Evolutionary conservation across 148 eudicot genomes (phyloP), one percentile per base, ranked within the genome.

Genomic region (Diospyros kaki): DNA sequence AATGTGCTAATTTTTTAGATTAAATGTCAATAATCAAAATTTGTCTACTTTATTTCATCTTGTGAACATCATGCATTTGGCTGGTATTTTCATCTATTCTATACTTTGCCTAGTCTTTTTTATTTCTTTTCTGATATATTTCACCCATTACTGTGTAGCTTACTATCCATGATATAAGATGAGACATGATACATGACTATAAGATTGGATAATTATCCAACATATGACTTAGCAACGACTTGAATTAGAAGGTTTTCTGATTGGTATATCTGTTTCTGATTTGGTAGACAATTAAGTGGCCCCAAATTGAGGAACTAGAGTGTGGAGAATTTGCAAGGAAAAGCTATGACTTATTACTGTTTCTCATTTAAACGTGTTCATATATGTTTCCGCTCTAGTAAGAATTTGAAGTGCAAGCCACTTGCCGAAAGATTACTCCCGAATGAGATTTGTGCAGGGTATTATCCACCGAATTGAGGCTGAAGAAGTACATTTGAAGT

Each of bases 391-490:
- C 28, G 0, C 28, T 28, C 28, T 28, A 28, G 28, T 28, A 28
- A 28, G 28, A 28, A 28, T 28, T 28, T 28, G 28, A 28, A 28
- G 28, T 13, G 1, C 6, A 10, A 59, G 52, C 52, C n/a, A 1
- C 17, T 58, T 58, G 3, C 58, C 48, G 40, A 41, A 74, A 28
- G n/a, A 65, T 42, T 12, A 62, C 54, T 44, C 70, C 52, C 70
- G 62, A 51, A 72, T 42, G 50, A 12, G 55, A 72, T 44, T 56
- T 84, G 70, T 28, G 71, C 84, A 95, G 99, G 99, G 99, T 76
- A 86, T 54, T 78, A 85, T 95, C 65, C 86, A 88, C 79, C 90
- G 97, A 51, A 93, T 95, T 69, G 99, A 93, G 86, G 97, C 99
- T 71, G 99, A 95, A 82, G 98, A 88, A 71, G 90, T 95, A 13